phyloP scores from a whole-genome alignment of 768 basidiomycete species.

The Xerocomellus intermedius region DNA sequence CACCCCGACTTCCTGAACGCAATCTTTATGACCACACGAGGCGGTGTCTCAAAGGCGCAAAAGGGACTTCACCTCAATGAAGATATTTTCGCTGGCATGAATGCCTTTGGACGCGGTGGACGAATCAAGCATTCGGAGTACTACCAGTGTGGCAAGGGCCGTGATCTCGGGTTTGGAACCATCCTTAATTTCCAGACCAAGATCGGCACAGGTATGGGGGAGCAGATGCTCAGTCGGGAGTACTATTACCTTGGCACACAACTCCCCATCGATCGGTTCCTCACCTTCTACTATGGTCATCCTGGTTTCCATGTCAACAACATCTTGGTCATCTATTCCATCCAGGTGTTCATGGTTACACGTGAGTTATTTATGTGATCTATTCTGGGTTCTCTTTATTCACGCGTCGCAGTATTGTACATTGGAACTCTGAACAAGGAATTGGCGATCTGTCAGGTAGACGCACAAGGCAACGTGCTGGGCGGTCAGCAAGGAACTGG shows the following conservation, averaged over 20 bases:
- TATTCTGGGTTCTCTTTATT: constrained; percentile 1
- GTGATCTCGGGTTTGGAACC: constrained; percentile 98
- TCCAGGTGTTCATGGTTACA: constrained; percentile 96
- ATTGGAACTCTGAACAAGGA: constrained; percentile 97
- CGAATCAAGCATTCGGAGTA: constrained; percentile 99
- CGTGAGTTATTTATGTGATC: constrained; percentile 47
- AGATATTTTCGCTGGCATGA: constrained; percentile 99
- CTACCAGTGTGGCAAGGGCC: constrained; percentile 99
- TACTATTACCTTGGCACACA: constrained; percentile 99
- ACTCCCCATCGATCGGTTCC: constrained; percentile 95
- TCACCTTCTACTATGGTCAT: constrained; percentile 99
- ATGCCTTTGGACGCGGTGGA: constrained; percentile 95
- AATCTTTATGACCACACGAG: constrained; percentile 97
- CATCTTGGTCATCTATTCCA: constrained; percentile 96
- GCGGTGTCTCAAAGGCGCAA: constrained; percentile 98
- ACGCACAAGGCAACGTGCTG: constrained; percentile 75
- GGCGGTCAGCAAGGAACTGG: constrained; percentile 72
- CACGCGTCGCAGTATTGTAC: constrained; percentile 64
- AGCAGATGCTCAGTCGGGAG: constrained; percentile 99
- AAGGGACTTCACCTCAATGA: constrained; percentile 98
- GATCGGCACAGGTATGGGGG: constrained; percentile 99
- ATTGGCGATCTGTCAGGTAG: constrained; percentile 82
- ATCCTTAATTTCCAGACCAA: constrained; percentile 99
- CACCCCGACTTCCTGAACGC: constrained; percentile 99
- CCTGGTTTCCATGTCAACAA: constrained; percentile 99